A percentile compares a stretch with the other conserved stretches of the same genome.
phyloP scores from a whole-genome alignment of 139 green algal genomes.

The Volvox africanus region DNA sequence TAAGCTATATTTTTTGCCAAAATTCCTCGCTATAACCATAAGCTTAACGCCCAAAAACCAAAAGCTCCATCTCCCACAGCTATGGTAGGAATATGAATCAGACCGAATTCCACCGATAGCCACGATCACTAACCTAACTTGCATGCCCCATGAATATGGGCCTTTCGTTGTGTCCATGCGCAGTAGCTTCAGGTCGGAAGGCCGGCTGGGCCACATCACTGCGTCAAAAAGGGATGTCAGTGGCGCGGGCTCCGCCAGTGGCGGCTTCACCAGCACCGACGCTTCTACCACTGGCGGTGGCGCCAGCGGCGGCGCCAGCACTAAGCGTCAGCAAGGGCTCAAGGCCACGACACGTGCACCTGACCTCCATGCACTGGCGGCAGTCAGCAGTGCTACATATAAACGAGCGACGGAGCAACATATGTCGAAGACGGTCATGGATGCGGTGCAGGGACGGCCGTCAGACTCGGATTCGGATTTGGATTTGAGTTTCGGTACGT shows the following conservation, averaged over 20 bases:
- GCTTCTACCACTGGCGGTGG: not conserved
- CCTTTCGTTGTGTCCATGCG: too few relatives aligned
- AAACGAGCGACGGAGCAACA: not conserved
- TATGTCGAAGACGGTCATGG: not conserved
- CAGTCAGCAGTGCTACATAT: constrained; percentile 3
- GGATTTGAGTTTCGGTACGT: not conserved
- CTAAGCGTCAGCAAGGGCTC: not conserved
- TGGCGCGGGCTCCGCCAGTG: not conserved
- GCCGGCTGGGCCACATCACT: too few relatives aligned
- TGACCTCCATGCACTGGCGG: constrained; percentile 15
- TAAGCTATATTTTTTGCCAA: too few relatives aligned
- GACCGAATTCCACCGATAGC: too few relatives aligned
- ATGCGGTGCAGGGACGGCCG: not conserved
- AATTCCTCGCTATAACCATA: too few relatives aligned
- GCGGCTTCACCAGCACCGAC: not conserved
- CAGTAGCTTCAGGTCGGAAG: too few relatives aligned
- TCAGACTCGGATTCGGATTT: not conserved
- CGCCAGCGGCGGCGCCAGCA: not conserved
- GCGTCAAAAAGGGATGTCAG: too few relatives aligned
- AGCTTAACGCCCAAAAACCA: too few relatives aligned
- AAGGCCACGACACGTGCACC: not conserved
- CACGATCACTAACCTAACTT: too few relatives aligned
- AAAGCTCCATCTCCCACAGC: too few relatives aligned
- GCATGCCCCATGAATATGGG: too few relatives aligned
- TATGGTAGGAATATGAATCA: too few relatives aligned